Conservation (phyloP, 345 rosid species). For the Aethionema arabicum region DNA sequence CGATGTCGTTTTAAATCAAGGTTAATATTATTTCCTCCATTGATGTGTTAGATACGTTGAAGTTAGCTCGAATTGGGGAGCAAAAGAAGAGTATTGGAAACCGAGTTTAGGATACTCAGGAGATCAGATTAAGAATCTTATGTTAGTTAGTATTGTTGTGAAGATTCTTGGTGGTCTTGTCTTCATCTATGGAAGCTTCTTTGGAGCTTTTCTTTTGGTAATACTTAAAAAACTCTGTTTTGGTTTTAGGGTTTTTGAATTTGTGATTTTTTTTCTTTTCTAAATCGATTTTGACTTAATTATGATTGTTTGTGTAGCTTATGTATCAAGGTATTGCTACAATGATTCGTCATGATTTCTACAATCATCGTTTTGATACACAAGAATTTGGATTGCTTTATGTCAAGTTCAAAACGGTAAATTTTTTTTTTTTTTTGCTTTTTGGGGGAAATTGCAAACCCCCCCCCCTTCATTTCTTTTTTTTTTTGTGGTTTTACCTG, state of each 20-base stretch:
- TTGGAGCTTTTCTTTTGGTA: conserved; percentile 40
- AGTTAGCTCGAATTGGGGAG: conserved; percentile 31
- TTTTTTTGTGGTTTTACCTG: too few relatives aligned
- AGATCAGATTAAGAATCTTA: conserved; percentile 33
- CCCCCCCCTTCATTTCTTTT: too few relatives aligned
- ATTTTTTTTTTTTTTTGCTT: too few relatives aligned
- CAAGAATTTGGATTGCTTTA: conserved; percentile 33
- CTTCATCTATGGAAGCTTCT: conserved; percentile 39
- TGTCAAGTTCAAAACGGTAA: conserved; percentile 30
- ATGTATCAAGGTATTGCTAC: conserved; percentile 34
- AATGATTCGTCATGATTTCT: conserved; percentile 33
- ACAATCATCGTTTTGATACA: conserved; percentile 29
- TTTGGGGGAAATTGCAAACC: too few relatives aligned
- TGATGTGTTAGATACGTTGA: conserved; percentile 25
- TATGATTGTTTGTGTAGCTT: conserved; percentile 15
- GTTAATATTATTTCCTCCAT: neutral
- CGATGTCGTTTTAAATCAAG: neutral
- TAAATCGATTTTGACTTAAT: neutral
- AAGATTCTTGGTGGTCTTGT: conserved; percentile 35
- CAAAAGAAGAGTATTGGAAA: conserved; percentile 28
- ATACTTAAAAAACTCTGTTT: neutral
- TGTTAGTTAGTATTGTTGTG: conserved; percentile 31
- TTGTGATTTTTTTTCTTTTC: neutral
- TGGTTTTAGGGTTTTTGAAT: neutral
- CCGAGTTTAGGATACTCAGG: conserved; percentile 36